Base-by-base conservation (phyloP, 106 monocot genomes). In the Amphibolis antarctica region DNA sequence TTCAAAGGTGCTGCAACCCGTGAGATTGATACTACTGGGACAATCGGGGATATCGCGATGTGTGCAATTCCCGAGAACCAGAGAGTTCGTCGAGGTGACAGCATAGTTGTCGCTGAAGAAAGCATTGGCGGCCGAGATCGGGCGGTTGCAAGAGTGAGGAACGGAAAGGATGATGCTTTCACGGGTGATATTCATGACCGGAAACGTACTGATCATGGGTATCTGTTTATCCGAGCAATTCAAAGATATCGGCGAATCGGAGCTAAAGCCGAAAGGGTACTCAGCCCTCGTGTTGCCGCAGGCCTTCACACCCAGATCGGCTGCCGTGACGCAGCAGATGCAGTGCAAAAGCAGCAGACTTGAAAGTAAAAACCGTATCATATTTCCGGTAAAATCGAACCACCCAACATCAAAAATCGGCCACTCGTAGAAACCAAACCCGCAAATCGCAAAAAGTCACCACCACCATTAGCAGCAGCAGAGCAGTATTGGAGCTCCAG, bases 241-340 rank as follows among this genome's bases (percentile, higher is more conserved):
- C n/a, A 87, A 31, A 5, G 0, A 14, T 20, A 87, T 81, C 1
- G 10, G 26, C 28, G 77, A 83, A 1, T 12, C 60, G 15, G 44
- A 10, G 26, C 77, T 72, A 83, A 87, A 87, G 52, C 83, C 83
- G 63, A 87, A 87, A n/a, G 87, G 87, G 59, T 78, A 83, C 5
- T 66, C 72, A 46, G 78, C 87, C 13, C 11, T 49, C 11, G n/a
- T 48, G 30, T n/a, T 1, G 19, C 78, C 83, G 69, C 87, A 87
- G 12, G 44, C 12, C 46, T 52, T 65, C 24, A 56, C 25, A 44
- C 46, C 28, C 11, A 11, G 13, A 7, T n/a, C 42, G 19, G 45
- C 20, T 1, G 19, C 49, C n/a, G 66, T 7, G 4, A 36, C 17
- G 30, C 36, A n/a, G 51, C 14, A 10, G 28, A n/a, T 53, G 29